Evolutionary conservation across 257 asterid species (phyloP), one percentile per base, ranked within the genome.

Genomic region (Plantago major): DNA sequence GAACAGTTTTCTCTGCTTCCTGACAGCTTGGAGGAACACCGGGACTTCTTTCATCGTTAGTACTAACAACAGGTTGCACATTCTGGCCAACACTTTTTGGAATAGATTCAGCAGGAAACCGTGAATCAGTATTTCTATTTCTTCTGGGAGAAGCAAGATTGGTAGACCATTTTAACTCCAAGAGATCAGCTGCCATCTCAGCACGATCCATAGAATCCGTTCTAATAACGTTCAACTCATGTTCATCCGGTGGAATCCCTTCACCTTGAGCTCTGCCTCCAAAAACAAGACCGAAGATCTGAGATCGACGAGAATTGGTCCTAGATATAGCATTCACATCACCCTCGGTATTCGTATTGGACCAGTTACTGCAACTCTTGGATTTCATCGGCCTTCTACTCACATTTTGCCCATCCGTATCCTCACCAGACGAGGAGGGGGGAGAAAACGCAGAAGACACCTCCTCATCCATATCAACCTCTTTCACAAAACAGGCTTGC

Each of bases 91-190:
- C 78, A 62, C 63, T 69, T 56, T 77, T 75, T 7, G 63, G 46
- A 10, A 30, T 26, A 58, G 55, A 75, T 66, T 66, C 74, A 58
- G 71, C 46, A 14, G 84, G 67, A 63, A 59, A 52, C 45, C 38
- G 64, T 9, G 73, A 68, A 37, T 52, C 40, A 6, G 68, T 69
- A 33, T 69, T 76, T 63, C 72, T 75, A 60, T 66, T 65, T 46
- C 30, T 10, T 79, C 63, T 78, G 33, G 85, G 62, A 43, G 92
- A 76, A 67, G 44, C 73, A 58, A 86, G 83, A 80, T 82, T 88
- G 56, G 98, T 89, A 22, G 94, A 85, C 99, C 97, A 89, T 69
- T 77, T 89, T 72, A 93, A 80, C 63, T 93, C 99, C 80, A 93
- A 76, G 33, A 93, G 93, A 83, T 92, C 90, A 70, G 96, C 97